Percentiles rank a stretch among this genome's conserved stretches.
These are phyloP conservation scores for Kazachstania bromeliacearum DNA, from an alignment of 805 yeast species.

Conservation along the genomic window DNA sequence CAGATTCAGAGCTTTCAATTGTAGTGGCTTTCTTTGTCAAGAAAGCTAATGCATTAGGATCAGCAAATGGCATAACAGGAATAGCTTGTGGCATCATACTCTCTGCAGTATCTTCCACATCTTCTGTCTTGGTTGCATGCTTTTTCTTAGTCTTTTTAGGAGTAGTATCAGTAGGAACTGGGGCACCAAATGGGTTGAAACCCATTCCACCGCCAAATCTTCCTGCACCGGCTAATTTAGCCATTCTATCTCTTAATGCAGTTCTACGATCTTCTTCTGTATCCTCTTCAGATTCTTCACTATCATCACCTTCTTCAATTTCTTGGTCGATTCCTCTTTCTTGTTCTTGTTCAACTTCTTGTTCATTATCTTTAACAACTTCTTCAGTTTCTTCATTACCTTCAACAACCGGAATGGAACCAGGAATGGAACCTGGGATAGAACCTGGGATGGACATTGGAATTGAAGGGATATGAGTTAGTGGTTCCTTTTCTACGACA, in stretches of 20 bases:
- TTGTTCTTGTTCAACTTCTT: slow-evolving; percentile 17
- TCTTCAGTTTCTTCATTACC: background rate
- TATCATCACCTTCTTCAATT: slow-evolving; percentile 41
- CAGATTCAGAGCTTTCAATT: slow-evolving; percentile 6
- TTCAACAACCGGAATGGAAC: too few relatives aligned
- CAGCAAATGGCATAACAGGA: slow-evolving; percentile 47
- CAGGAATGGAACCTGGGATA: background rate
- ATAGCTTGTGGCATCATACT: slow-evolving; percentile 30
- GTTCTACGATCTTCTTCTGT: slow-evolving; percentile 69
- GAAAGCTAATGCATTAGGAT: slow-evolving; percentile 29
- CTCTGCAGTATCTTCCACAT: slow-evolving; percentile 8
- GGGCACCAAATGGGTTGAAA: slow-evolving; percentile 36
- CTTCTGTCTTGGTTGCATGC: slow-evolving; percentile 15
- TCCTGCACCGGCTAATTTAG: slow-evolving; percentile 80
- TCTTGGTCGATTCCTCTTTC: slow-evolving; percentile 25
- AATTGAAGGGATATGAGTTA: too few relatives aligned
- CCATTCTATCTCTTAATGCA: slow-evolving; percentile 86
- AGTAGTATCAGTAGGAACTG: slow-evolving; percentile 18
- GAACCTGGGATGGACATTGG: background rate
- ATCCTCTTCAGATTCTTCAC: slow-evolving; percentile 52
- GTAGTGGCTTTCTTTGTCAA: slow-evolving; percentile 11
- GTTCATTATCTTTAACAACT: background rate
- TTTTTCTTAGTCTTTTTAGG: slow-evolving; percentile 20
- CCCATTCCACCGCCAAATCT: slow-evolving; percentile 50
- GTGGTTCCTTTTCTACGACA: too few relatives aligned